Evolutionary conservation across 2,329 filamentous ascomycete species (phyloP).

Genomic region (Beauveria bassiana): DNA sequence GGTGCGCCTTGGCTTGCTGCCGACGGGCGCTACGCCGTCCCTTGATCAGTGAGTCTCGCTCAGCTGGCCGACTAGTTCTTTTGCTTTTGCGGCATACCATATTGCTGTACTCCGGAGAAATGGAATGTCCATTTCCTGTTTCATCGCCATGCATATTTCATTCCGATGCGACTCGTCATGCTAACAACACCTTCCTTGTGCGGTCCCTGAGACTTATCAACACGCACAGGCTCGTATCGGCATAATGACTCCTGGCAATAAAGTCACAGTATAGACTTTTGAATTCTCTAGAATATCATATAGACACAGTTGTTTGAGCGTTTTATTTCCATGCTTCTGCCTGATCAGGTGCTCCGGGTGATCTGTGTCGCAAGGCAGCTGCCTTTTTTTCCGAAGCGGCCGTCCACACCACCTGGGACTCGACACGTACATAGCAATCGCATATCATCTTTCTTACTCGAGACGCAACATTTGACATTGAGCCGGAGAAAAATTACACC

Average conservation of each 20-base stretch:
- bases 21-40: background rate
- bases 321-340: background rate
- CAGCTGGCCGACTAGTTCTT: background rate
- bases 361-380: too few species aligned
- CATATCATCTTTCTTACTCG: background rate
- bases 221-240: too few species aligned
- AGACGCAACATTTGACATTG: background rate
- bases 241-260: too few species aligned
- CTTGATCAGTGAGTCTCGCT: background rate
- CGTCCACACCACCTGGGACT: background rate
- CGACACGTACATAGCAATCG: too few species aligned
- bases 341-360: background rate
- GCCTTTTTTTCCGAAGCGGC: too few species aligned
- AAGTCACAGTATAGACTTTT: too few species aligned
- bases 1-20: slow-evolving; percentile 2
- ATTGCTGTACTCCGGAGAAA: background rate
- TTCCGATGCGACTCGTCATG: background rate
- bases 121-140: background rate
- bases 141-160: background rate
- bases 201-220: too few species aligned
- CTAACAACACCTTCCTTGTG: background rate
- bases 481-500: background rate
- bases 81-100: background rate
- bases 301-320: too few species aligned
- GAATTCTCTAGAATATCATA: background rate